These are phyloP conservation scores for Chlorella sp. DNA, from an alignment of 139 green algal species.

Conservation along the genomic window DNA sequence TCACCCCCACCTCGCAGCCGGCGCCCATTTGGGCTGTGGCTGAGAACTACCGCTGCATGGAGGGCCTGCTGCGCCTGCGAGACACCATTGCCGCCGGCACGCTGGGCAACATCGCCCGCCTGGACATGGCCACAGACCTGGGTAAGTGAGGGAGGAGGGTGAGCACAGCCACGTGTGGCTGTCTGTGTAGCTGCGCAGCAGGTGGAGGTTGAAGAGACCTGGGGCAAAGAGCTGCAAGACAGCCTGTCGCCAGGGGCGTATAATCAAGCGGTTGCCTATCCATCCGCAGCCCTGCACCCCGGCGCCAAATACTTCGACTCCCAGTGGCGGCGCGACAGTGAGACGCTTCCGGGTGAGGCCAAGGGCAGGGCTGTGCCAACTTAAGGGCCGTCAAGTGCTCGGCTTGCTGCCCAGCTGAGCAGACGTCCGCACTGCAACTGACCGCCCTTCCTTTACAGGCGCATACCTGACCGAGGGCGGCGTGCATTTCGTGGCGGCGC, in stretches of 20 bases:
- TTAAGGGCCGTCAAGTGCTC: no score
- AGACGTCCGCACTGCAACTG: no score
- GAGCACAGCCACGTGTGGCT: no score
- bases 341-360: background rate
- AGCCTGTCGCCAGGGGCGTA: no score
- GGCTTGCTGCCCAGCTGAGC: no score
- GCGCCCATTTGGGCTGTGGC: conserved; percentile 20
- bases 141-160: background rate
- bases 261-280: no score
- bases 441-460: background rate
- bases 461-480: conserved; percentile 26
- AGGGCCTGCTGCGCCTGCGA: conserved; percentile 8
- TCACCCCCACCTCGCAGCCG: background rate
- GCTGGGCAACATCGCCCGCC: conserved; percentile 1
- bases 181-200: no score
- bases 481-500: conserved; percentile 28
- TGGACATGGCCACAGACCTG: conserved; percentile 24
- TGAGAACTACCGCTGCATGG: conserved; percentile 30
- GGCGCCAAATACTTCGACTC: conserved; percentile 10
- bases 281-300: conserved; percentile 2
- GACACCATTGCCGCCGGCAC: background rate
- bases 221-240: no score
- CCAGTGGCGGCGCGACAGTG: conserved; percentile 2
- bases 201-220: no score
- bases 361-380: background rate